Conservation (phyloP, 495 filamentous ascomycete species). For the Talaromyces liani region DNA sequence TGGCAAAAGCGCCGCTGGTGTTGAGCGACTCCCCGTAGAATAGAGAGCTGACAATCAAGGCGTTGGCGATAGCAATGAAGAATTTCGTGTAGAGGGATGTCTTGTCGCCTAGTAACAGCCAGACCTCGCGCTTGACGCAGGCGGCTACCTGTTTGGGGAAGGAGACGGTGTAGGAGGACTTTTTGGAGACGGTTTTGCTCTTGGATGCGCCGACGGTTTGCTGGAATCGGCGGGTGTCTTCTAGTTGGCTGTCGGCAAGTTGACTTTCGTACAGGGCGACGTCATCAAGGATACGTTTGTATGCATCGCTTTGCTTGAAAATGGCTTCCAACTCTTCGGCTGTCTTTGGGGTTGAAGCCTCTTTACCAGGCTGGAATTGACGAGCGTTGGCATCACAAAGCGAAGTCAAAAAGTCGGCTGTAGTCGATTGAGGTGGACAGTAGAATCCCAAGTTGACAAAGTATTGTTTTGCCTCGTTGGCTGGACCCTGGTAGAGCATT, state of each 20-base stretch:
- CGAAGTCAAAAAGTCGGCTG: constrained; percentile 68
- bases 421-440: constrained; percentile 60
- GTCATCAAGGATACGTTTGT: constrained; percentile 47
- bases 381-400: constrained; percentile 70
- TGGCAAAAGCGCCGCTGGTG: constrained; percentile 60
- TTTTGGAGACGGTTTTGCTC: constrained; percentile 58
- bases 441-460: constrained; percentile 64
- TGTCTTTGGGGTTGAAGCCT: constrained; percentile 55
- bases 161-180: constrained; percentile 65
- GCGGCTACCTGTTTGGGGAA: constrained; percentile 59
- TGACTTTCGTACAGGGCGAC: constrained; percentile 53
- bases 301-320: constrained; percentile 46
- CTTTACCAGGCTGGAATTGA: constrained; percentile 54
- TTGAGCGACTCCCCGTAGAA: constrained; percentile 60
- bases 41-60: constrained; percentile 65
- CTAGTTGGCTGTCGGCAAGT: constrained; percentile 49
- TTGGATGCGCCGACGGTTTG: constrained; percentile 61
- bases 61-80: constrained; percentile 69
- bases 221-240: constrained; percentile 64
- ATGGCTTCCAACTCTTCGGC: constrained; percentile 54
- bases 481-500: constrained; percentile 58
- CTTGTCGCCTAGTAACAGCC: constrained; percentile 66
- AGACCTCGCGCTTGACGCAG: constrained; percentile 68
- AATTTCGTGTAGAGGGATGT: constrained; percentile 69
- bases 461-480: constrained; percentile 56